Evolutionary conservation across 495 filamentous ascomycete species (phyloP).

Genomic region (Saxophila tyrrhenica): DNA sequence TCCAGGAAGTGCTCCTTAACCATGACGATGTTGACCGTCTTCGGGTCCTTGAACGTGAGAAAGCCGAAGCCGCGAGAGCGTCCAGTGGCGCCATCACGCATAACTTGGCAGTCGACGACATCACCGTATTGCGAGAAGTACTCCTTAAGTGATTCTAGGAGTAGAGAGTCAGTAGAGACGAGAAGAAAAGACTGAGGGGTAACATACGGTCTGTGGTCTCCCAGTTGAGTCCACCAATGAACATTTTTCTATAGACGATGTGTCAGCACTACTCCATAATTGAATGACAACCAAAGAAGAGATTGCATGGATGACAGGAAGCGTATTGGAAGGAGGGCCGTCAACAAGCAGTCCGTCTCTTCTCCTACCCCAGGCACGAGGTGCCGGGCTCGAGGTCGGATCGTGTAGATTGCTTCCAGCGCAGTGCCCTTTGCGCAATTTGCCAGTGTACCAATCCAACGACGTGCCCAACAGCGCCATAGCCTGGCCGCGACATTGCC

Average conservation of each 20-base stretch:
- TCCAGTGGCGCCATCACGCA: constrained; percentile 89
- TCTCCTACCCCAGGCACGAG: not conserved
- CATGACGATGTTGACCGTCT: constrained; percentile 98
- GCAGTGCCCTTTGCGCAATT: not conserved
- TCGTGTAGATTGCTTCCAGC: not conserved
- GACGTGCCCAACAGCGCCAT: not conserved
- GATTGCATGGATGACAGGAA: too few species aligned
- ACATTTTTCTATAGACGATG: constrained; percentile 73
- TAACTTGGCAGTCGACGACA: constrained; percentile 93
- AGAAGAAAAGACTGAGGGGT: not conserved
- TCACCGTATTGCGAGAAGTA: constrained; percentile 98
- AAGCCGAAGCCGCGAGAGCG: constrained; percentile 95
- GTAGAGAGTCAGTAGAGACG: constrained; percentile 5
- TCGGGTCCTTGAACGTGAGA: constrained; percentile 92
- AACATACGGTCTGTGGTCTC: constrained; percentile 94
- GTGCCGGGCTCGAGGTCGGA: not conserved
- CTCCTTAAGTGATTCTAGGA: constrained; percentile 84
- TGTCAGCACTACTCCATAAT: constrained; percentile 19
- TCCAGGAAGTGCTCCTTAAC: constrained; percentile 98
- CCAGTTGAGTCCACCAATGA: constrained; percentile 98
- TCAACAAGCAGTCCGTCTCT: not conserved
- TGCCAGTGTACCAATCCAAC: not conserved
- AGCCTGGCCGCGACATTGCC: not conserved
- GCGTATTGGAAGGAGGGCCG: not conserved
- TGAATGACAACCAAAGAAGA: too few species aligned